phyloP scores from a whole-genome alignment of 257 asterid species.

The Hygrophila difformis region DNA sequence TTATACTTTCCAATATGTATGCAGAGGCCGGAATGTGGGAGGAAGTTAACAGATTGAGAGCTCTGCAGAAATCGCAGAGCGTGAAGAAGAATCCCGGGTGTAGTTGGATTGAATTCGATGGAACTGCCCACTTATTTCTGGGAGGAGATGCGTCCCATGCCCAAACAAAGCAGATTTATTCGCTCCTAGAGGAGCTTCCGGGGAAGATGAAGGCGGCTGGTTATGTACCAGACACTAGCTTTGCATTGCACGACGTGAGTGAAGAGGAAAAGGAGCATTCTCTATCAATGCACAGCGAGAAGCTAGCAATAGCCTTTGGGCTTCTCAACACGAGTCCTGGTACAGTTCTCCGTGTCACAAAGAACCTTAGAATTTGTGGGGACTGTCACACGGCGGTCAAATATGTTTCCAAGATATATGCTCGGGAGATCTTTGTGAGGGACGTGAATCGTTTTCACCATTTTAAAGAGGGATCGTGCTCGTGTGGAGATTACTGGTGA shows the following conservation, averaged over 20 bases:
- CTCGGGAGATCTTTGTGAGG: conserved; percentile 65
- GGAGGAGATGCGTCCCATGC: conserved; percentile 56
- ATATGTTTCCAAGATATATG: conserved; percentile 45
- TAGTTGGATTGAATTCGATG: conserved; percentile 71
- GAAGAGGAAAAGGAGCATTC: conserved; percentile 64
- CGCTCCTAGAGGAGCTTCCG: conserved; percentile 44
- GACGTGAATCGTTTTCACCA: conserved; percentile 77
- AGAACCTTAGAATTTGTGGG: conserved; percentile 75
- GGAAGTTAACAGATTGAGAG: conserved; percentile 46
- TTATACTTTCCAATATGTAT: conserved; percentile 71
- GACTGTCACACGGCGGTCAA: conserved; percentile 72
- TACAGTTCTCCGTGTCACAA: conserved; percentile 48
- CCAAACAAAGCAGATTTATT: conserved; percentile 34
- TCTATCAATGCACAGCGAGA: conserved; percentile 56
- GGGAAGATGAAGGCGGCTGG: conserved; percentile 60
- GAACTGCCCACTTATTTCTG: conserved; percentile 45
- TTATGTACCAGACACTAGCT: conserved; percentile 49
- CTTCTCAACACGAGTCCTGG: conserved; percentile 43
- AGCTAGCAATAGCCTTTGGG: conserved; percentile 61
- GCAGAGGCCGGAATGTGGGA: conserved; percentile 90
- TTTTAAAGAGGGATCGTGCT: conserved; percentile 56
- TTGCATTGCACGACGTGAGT: conserved; percentile 61
- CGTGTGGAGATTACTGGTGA: conserved; percentile 80
- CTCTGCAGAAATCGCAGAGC: conserved; percentile 29
- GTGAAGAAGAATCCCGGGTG: conserved; percentile 80